Conservation (phyloP, 352 stramenopile species). For the Ophiocytium majus region DNA sequence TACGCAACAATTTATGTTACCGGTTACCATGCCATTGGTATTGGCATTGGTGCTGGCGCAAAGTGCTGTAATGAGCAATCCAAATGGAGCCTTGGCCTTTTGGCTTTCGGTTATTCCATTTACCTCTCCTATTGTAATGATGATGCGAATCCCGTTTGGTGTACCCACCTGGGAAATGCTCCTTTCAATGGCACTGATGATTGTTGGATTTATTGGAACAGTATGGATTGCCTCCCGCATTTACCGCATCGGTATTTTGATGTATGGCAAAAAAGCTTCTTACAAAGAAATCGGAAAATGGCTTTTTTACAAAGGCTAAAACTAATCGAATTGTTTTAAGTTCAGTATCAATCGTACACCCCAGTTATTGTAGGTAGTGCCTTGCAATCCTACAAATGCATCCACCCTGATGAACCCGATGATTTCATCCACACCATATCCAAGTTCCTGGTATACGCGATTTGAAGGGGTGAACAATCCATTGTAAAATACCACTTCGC, state of each 20-base stretch:
- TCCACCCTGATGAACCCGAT: too few species aligned
- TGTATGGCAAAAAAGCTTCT: conserved; percentile 7
- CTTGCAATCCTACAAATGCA: too few species aligned
- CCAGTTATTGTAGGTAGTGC: too few species aligned
- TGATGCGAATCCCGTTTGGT: not conserved
- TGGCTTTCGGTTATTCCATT: not conserved
- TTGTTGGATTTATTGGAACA: conserved; percentile 9
- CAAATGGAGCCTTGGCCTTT: not conserved
- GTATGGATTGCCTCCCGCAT: not conserved
- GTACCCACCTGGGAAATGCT: not conserved
- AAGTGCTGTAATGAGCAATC: not conserved
- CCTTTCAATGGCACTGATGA: not conserved
- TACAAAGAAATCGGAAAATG: conserved; percentile 6
- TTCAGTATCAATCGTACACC: too few species aligned
- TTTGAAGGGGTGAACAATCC: too few species aligned
- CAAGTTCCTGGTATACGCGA: too few species aligned
- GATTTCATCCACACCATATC: too few species aligned
- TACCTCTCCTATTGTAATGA: conserved; percentile 11
- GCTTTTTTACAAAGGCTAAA: too few species aligned
- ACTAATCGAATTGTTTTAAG: too few species aligned
- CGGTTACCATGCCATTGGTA: not conserved
- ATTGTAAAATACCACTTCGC: too few species aligned
- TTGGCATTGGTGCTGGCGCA: not conserved
- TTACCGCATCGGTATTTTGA: conserved; percentile 3
- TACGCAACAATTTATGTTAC: conserved; percentile 11